These are phyloP conservation scores for Ceratocystis huliohia DNA, from an alignment of 2,329 filamentous ascomycete genomes.

Conservation along the genomic window DNA sequence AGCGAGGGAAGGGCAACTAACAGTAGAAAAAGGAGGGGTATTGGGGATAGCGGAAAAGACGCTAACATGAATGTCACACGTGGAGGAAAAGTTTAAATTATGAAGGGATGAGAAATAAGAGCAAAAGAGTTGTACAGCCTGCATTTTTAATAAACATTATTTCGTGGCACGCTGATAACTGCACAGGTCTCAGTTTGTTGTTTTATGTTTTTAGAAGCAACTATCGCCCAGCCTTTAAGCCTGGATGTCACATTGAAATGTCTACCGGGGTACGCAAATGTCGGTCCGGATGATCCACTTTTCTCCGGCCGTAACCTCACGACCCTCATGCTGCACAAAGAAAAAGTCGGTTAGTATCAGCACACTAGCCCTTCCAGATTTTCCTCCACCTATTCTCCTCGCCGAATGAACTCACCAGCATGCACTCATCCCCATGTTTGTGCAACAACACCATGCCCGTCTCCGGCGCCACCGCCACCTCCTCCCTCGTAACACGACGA, in stretches of 20 bases:
- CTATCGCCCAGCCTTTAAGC: no score
- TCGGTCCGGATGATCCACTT: constrained; percentile 89
- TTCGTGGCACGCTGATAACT: neutral
- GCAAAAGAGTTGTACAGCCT: neutral
- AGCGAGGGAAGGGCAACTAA: neutral
- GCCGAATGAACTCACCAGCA: constrained; percentile 45
- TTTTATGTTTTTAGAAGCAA: no score
- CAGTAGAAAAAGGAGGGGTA: neutral
- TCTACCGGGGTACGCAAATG: constrained; percentile 43
- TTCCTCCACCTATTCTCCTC: neutral
- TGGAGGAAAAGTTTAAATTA: neutral
- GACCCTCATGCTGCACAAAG: constrained; percentile 56
- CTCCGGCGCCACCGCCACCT: constrained; percentile 60
- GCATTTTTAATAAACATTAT: neutral
- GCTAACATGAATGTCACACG: no score
- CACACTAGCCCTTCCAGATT: neutral
- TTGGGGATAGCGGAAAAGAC: neutral
- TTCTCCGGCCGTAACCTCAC: constrained; percentile 64
- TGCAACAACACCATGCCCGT: constrained; percentile 79
- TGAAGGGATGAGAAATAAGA: neutral
- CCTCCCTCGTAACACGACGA: constrained; percentile 43
- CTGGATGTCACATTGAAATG: neutral
- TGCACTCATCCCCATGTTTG: constrained; percentile 76
- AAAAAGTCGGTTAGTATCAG: neutral
- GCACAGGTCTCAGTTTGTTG: no score